These are phyloP conservation scores for Claviceps arundinis DNA, from an alignment of 2,329 filamentous ascomycete genomes.

Conservation along the genomic window DNA sequence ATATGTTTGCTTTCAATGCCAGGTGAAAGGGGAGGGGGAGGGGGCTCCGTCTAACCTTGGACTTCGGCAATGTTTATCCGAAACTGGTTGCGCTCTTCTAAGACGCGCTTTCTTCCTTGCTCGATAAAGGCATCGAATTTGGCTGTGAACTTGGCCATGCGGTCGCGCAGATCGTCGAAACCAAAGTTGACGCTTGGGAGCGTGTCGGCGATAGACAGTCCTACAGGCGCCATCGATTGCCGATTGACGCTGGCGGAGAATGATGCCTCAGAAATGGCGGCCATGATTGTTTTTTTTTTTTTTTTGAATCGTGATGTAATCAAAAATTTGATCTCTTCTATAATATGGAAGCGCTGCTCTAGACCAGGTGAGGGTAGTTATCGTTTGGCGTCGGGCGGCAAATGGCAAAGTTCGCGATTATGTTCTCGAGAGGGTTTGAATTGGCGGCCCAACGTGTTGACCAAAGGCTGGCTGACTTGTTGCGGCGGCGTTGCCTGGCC, in stretches of 20 bases:
- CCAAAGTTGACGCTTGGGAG: constrained; percentile 89
- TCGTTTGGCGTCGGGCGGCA: background rate
- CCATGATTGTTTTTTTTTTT: constrained; percentile 24
- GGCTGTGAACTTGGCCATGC: constrained; percentile 84
- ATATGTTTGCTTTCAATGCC: background rate
- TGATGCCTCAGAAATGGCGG: constrained; percentile 54
- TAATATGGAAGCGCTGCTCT: background rate
- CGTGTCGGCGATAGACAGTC: constrained; percentile 58
- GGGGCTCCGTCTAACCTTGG: constrained; percentile 49
- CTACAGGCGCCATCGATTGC: constrained; percentile 43
- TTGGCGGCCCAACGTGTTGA: constrained; percentile 5
- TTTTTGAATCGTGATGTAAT: background rate
- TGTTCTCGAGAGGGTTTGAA: background rate
- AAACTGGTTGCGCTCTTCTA: constrained; percentile 91
- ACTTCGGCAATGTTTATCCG: constrained; percentile 80
- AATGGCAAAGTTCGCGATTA: background rate
- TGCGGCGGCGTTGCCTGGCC: constrained; percentile 3
- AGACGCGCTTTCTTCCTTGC: constrained; percentile 71
- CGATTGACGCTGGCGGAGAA: constrained; percentile 50
- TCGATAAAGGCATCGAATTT: constrained; percentile 93
- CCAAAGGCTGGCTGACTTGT: background rate
- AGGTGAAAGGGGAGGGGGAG: background rate
- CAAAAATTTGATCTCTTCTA: background rate
- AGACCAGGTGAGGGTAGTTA: background rate
- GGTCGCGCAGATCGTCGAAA: constrained; percentile 87